Base-by-base conservation (phyloP, 371 early-diverging fungal species). In the Mucor racemosus region DNA sequence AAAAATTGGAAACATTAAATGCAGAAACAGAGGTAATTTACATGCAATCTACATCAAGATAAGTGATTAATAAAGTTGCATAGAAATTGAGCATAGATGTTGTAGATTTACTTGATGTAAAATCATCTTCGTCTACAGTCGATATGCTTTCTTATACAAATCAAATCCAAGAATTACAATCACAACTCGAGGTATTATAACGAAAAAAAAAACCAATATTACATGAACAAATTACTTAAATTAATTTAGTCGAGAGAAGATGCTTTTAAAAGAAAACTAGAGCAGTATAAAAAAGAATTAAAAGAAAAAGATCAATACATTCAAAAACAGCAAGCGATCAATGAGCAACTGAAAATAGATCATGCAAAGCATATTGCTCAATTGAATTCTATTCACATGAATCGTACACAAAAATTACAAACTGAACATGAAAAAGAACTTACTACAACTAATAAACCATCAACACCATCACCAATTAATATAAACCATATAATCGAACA, bases 141-240 rank as follows among this genome's bases (percentile, higher is more conserved):
- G 26, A 44, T 19, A 11, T 19, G 19, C 9, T 4, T 11, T 50
- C 50, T 5, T 50, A 50, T 21, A 21, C 40, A 13, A 35, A 40
- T n/a, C 39, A 53, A 19, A 58, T 67, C 34, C 21, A 57, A 14
- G 56, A 62, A 62, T 58, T 70, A 41, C 57, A 62, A 62, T 55
- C 50, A 7, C 71, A 70, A 48, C 71, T 66, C 58, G 62, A 70
- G 67, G 67, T 66, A 66, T 38, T 40, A 41, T 54, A 36, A 19
- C 44, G 44, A n/a, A 11, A 17, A 48, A 17, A 46, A 8, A 7
- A 46, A 15, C 1, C 48, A n/a, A 48, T 19, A 19, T 8, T 26
- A 11, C 50, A 4, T 41, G 42, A 5, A 41, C 3, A 21, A 31
- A 14, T 44, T 21, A 26, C 19, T 33, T 17, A 41, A 10, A 14